phyloP scores from a whole-genome alignment of 1,284 basidiomycete species.

The Singerocomus rubriflavus region DNA sequence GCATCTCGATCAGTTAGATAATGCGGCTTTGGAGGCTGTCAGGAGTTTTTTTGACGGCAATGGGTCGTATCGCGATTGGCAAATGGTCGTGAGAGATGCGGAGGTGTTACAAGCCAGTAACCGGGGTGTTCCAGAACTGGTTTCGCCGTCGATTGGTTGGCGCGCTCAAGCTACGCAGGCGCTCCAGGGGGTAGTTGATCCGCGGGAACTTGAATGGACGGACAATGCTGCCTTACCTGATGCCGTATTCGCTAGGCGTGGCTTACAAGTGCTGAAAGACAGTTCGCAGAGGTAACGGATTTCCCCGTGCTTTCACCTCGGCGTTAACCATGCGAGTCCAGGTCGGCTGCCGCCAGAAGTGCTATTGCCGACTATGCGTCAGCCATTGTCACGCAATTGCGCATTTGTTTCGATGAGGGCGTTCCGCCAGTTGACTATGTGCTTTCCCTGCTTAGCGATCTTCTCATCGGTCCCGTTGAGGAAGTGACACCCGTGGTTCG shows the following conservation, averaged over 20 bases:
- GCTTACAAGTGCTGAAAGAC: slow-evolving; percentile 38
- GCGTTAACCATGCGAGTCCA: slow-evolving; percentile 11
- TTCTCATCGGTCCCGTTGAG: slow-evolving; percentile 47
- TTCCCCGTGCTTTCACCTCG: not conserved
- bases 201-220: slow-evolving; percentile 46
- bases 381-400: slow-evolving; percentile 15
- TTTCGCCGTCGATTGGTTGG: slow-evolving; percentile 13
- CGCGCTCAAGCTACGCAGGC: slow-evolving; percentile 20
- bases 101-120: slow-evolving; percentile 4
- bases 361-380: slow-evolving; percentile 26
- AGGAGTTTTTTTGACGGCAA: slow-evolving; percentile 21
- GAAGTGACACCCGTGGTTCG: slow-evolving; percentile 48
- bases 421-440: slow-evolving; percentile 27
- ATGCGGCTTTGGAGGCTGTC: slow-evolving; percentile 9
- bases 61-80: slow-evolving; percentile 12
- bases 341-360: slow-evolving; percentile 17
- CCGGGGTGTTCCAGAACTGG: not conserved
- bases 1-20: slow-evolving; percentile 24
- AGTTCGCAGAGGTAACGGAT: slow-evolving; percentile 41
- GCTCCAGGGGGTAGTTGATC: slow-evolving; percentile 40
- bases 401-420: slow-evolving; percentile 7
- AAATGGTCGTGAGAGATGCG: slow-evolving; percentile 12
- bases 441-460: slow-evolving; percentile 22
- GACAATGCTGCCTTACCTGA: slow-evolving; percentile 39
- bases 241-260: slow-evolving; percentile 33